A percentile compares a stretch with the other conserved stretches of the same genome.
These are phyloP conservation scores for Agaricus blazei DNA, from an alignment of 768 basidiomycete species.

Conservation along the genomic window DNA sequence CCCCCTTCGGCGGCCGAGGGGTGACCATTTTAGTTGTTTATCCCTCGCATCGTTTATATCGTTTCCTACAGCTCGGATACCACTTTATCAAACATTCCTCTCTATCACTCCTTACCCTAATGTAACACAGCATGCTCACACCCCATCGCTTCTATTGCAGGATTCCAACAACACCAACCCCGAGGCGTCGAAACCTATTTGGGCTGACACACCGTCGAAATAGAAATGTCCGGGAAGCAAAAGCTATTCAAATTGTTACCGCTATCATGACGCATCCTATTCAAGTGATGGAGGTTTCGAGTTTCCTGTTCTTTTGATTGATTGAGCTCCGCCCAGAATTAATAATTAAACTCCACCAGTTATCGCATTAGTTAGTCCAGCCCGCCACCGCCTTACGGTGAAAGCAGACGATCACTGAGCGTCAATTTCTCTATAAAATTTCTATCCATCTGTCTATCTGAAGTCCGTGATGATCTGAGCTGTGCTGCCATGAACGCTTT, in stretches of 20 bases:
- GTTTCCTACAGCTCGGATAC: too few relatives aligned
- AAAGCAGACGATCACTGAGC: not conserved
- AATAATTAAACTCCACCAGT: too few relatives aligned
- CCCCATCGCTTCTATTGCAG: conserved; percentile 15
- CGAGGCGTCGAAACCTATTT: conserved; percentile 37
- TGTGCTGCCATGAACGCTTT: not conserved
- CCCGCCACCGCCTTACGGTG: not conserved
- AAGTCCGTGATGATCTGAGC: not conserved
- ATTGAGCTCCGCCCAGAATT: too few relatives aligned
- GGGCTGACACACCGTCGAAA: conserved; percentile 26
- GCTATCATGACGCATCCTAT: not conserved
- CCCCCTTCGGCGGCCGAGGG: too few relatives aligned
- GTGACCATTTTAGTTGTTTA: too few relatives aligned
- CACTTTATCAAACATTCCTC: too few relatives aligned
- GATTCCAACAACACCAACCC: conserved; percentile 23
- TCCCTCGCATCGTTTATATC: too few relatives aligned
- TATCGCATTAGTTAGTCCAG: too few relatives aligned
- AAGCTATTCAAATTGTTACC: not conserved
- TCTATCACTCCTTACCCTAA: not conserved
- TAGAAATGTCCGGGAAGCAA: not conserved
- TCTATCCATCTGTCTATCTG: conserved; percentile 7
- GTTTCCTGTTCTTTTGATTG: not conserved
- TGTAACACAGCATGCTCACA: not conserved
- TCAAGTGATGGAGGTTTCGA: too few relatives aligned
- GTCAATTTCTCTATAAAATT: not conserved